Evolutionary conservation across 2,329 filamentous ascomycete genomes (phyloP).

Genomic region (Trichophyton verrucosum): DNA sequence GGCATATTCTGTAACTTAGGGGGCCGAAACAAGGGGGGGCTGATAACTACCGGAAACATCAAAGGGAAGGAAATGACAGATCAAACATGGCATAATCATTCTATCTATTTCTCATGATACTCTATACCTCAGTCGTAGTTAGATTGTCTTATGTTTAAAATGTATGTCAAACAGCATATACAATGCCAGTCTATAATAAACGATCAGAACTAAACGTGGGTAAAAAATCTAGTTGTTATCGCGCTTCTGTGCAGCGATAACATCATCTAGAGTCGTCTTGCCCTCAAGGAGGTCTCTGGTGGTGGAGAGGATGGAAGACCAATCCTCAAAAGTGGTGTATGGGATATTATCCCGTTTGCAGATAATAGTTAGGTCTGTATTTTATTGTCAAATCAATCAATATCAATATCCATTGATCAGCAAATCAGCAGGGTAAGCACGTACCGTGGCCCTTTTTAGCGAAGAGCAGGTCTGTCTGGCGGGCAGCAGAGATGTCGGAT

Average conservation of each 20-base stretch:
- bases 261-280: conserved; percentile 28
- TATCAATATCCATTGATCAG: background rate
- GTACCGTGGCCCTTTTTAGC: conserved; percentile 79
- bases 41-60: no score
- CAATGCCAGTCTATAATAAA: no score
- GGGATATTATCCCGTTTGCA: conserved; percentile 75
- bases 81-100: no score
- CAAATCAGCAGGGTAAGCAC: conserved; percentile 14
- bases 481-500: conserved; percentile 79
- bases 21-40: no score
- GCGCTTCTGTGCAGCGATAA: conserved; percentile 9
- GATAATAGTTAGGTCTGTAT: conserved; percentile 67
- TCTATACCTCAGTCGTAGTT: no score
- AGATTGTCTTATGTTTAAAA: no score
- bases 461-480: conserved; percentile 85
- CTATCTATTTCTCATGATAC: no score
- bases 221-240: background rate
- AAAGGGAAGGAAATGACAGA: no score
- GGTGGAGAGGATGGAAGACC: conserved; percentile 62
- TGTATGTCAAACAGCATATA: no score
- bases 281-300: conserved; percentile 67
- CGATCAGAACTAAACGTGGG: no score
- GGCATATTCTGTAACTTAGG: no score
- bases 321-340: conserved; percentile 78
- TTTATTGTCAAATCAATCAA: conserved; percentile 8